Evolutionary conservation across 2,329 filamentous ascomycete species (phyloP).

Genomic region (Lasiodiplodia theobromae): DNA sequence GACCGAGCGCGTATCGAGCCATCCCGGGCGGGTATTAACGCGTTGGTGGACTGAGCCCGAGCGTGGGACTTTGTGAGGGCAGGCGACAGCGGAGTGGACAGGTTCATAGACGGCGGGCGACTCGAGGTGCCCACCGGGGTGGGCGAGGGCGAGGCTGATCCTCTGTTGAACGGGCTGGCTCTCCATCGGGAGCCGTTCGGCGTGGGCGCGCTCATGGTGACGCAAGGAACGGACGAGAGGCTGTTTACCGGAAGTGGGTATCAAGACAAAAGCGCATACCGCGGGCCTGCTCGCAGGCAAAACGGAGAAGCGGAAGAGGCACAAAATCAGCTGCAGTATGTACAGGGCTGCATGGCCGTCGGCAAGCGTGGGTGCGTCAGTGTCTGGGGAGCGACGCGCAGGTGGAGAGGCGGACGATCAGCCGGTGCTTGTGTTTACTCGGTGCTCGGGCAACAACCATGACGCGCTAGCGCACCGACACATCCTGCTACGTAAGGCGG

Average conservation of each 20-base stretch:
- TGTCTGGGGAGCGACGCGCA: conserved; percentile 21
- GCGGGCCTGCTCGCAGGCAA: conserved; percentile 9
- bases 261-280: conserved; percentile 27
- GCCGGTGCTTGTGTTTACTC: conserved; percentile 25
- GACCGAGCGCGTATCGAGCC: conserved; percentile 54
- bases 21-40: conserved; percentile 40
- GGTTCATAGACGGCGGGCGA: conserved; percentile 78
- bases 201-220: conserved; percentile 61
- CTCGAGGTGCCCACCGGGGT: conserved; percentile 51
- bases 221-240: conserved; percentile 10
- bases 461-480: not conserved
- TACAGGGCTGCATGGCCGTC: conserved; percentile 26
- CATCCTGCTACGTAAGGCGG: not conserved
- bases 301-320: conserved; percentile 26
- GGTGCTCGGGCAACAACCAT: conserved; percentile 21
- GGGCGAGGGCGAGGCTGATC: conserved; percentile 69
- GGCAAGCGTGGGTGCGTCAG: conserved; percentile 8
- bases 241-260: conserved; percentile 22
- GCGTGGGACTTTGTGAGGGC: conserved; percentile 62
- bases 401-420: conserved; percentile 26
- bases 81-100: conserved; percentile 65
- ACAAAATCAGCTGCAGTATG: conserved; percentile 24
- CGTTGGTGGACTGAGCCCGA: conserved; percentile 69
- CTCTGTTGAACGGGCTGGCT: conserved; percentile 80
- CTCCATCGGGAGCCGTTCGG: conserved; percentile 74